Percentiles rank a stretch among this genome's conserved stretches.
Conservation (phyloP, 176 grass and related monocot genomes). For the Bonia amplexicaulis region DNA sequence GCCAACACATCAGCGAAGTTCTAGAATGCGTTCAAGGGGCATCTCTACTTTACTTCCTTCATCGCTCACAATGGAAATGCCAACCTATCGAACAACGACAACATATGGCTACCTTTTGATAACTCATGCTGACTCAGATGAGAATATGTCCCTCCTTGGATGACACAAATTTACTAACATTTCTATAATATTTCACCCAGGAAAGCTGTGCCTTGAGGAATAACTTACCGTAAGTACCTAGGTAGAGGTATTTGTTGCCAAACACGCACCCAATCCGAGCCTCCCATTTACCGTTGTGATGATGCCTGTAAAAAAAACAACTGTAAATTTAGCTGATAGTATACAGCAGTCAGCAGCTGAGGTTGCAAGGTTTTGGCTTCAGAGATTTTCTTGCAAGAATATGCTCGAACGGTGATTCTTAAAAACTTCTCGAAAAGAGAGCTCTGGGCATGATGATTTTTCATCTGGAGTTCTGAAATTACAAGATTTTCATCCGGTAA, state of each 20-base stretch:
- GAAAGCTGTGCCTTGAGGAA: background rate
- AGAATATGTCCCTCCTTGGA: constrained; percentile 17
- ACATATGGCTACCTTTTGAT: background rate
- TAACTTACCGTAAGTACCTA: constrained; percentile 48
- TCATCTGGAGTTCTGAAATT: too few relatives aligned
- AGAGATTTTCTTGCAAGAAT: background rate
- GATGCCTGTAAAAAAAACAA: constrained; percentile 42
- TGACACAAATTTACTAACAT: background rate
- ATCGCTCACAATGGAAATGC: background rate
- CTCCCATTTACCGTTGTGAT: constrained; percentile 62
- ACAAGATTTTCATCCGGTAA: background rate
- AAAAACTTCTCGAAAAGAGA: too few relatives aligned
- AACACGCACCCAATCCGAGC: constrained; percentile 58
- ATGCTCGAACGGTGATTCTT: too few relatives aligned
- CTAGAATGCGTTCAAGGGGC: background rate
- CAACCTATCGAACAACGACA: constrained; percentile 2
- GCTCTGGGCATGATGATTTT: too few relatives aligned
- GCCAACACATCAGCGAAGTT: constrained; percentile 1
- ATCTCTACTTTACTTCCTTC: background rate
- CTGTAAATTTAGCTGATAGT: background rate
- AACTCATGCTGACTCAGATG: background rate
- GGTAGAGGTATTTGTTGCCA: constrained; percentile 69
- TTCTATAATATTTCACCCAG: background rate
- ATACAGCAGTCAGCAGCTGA: background rate
- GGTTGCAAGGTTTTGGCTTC: background rate